Conservation (phyloP, 192 early-diverging fungal species). For the Coemansia sp. region DNA sequence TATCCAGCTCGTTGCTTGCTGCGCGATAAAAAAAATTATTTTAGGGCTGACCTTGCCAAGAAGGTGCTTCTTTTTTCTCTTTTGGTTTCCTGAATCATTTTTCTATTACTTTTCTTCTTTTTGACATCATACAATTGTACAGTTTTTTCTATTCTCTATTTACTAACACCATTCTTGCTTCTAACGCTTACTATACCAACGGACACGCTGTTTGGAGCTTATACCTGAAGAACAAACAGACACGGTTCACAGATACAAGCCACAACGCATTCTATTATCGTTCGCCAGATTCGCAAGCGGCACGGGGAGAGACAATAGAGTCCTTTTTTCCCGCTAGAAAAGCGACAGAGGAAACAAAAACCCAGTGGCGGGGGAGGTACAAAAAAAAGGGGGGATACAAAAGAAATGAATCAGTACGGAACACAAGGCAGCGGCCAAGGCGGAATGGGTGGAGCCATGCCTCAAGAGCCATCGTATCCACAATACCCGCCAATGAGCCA, state of each 20-base stretch:
- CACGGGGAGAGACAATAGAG: not conserved
- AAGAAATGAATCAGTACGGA: constrained; percentile 14
- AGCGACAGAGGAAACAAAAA: not conserved
- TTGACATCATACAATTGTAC: not conserved
- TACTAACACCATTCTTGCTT: not conserved
- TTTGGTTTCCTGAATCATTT: not conserved
- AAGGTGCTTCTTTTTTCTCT: not conserved
- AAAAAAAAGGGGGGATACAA: not conserved
- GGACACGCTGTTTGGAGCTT: not conserved
- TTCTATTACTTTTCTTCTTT: not conserved
- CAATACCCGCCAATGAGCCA: constrained; percentile 12
- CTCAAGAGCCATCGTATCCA: constrained; percentile 7
- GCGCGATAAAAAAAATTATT: not conserved
- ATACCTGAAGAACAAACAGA: not conserved
- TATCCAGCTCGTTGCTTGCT: not conserved
- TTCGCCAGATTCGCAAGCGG: not conserved
- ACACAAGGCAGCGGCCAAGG: constrained; percentile 3
- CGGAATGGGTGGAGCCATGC: not conserved
- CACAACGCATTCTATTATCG: not conserved
- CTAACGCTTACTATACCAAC: constrained; percentile 4
- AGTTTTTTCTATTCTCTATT: not conserved
- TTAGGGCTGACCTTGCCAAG: not conserved
- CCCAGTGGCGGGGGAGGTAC: not conserved
- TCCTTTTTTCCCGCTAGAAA: not conserved
- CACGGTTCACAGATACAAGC: not conserved